Evolutionary conservation across 345 rosid species (phyloP), one percentile per base, ranked within the genome.

Genomic region (Salix dunnii): DNA sequence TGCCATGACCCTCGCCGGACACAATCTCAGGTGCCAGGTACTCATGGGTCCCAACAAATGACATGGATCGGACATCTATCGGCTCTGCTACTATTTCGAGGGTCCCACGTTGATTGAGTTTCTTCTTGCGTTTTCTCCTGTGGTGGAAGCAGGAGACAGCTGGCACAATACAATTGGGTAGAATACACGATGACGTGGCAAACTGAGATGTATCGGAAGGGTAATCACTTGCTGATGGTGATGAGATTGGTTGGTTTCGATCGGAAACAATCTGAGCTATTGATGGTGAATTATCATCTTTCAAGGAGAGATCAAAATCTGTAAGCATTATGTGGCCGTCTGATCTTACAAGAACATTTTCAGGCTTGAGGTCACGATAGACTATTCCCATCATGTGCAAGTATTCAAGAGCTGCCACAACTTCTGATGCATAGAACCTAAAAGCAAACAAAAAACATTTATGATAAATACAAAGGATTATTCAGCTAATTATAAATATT

Each of bases 291-390:
- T 20, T 66, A 14, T 90, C 87, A 36, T 85, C 81, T 76, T 77
- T 90, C n/a, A 90, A 70, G 7, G 93, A 90, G 51, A 90, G 90
- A 75, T 90, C 93, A 62, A 88, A 90, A 58, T 90, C 93, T 4
- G 93, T 90, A 40, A 90, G 86, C 93, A 90, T 87, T 23, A 90
- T 83, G 82, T 90, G 93, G 75, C 91, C 93, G 79, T 90, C 91
- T 0, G 84, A 82, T 76, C 91, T 82, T n/a, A 90, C 84, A 3
- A 90, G 85, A 55, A 90, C 90, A 71, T 90, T 90, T 77, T 90
- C 91, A 0, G 93, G 93, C 78, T 90, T 90, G 3, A 90, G 87
- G 16, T 88, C 93, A 7, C 93, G 91, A 61, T 90, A 90, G 61
- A 90, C 74, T 12, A 90, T 82, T 28, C 89, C 93, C 91, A 85